phyloP scores from a whole-genome alignment of 1,284 basidiomycete genomes.

The Sanghuangporus baumii region DNA sequence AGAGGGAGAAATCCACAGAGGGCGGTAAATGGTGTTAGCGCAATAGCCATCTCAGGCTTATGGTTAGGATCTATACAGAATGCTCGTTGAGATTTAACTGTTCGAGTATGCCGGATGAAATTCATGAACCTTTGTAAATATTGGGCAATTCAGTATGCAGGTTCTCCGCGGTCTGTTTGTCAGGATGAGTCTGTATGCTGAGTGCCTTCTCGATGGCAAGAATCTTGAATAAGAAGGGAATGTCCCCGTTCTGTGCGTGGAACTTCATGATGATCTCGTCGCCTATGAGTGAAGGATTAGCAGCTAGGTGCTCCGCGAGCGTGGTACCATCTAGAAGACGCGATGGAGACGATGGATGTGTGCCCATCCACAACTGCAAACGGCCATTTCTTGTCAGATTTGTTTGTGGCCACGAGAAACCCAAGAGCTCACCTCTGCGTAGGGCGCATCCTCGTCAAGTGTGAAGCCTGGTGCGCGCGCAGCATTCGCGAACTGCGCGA shows the following conservation, averaged over 20 bases:
- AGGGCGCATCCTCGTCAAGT: slow-evolving; percentile 41
- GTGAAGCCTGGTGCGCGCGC: slow-evolving; percentile 32
- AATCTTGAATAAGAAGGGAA: slow-evolving; percentile 94
- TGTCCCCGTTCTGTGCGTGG: slow-evolving; percentile 58
- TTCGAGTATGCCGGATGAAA: background rate
- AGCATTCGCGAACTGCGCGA: slow-evolving; percentile 33
- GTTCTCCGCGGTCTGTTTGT: slow-evolving; percentile 81
- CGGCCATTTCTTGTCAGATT: background rate
- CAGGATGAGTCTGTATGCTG: slow-evolving; percentile 96
- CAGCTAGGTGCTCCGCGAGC: slow-evolving; percentile 60
- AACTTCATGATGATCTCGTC: slow-evolving; percentile 57
- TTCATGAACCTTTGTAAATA: slow-evolving; percentile 78
- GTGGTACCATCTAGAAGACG: slow-evolving; percentile 40
- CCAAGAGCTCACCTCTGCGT: slow-evolving; percentile 50
- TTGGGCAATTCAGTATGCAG: slow-evolving; percentile 74
- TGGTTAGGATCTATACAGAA: slow-evolving; percentile 74
- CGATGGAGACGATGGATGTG: slow-evolving; percentile 87
- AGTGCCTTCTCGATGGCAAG: slow-evolving; percentile 92
- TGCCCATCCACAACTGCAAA: slow-evolving; percentile 95
- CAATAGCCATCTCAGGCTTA: slow-evolving; percentile 98
- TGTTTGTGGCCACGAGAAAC: background rate
- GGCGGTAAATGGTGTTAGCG: slow-evolving; percentile 86
- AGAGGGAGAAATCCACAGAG: slow-evolving; percentile 91
- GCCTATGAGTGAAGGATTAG: slow-evolving; percentile 68
- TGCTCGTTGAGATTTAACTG: background rate